Percentiles rank a stretch among this genome's conserved stretches.
Evolutionary conservation across 139 green algal species (phyloP).

Genomic region (Chlorella sp.): DNA sequence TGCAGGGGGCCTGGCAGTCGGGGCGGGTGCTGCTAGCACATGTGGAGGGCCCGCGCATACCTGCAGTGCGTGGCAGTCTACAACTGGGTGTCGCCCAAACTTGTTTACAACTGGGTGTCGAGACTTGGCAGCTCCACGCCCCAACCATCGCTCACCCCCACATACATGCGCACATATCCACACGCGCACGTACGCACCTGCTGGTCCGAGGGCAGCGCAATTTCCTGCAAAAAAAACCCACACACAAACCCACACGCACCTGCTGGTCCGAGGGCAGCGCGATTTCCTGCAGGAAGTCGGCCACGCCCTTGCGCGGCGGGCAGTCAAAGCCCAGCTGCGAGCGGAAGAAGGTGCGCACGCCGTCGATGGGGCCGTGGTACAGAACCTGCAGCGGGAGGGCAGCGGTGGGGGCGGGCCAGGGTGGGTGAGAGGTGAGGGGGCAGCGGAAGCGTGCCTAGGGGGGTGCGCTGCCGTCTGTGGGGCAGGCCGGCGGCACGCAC

Average conservation of each 20-base stretch:
- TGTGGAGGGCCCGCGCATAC: too few species aligned
- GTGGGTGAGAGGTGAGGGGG: not conserved
- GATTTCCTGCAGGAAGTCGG: slow-evolving; percentile 81
- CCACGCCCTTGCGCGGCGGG: slow-evolving; percentile 63
- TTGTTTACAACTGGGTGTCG: too few species aligned
- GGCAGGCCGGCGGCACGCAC: too few species aligned
- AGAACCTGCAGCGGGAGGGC: not conserved
- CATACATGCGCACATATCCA: too few species aligned
- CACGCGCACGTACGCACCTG: not conserved
- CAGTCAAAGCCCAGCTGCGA: slow-evolving; percentile 69
- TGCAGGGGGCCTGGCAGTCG: too few species aligned
- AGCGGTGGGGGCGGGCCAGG: not conserved
- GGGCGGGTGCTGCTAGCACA: too few species aligned
- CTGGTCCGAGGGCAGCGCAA: slow-evolving; percentile 62
- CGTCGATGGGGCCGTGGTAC: slow-evolving; percentile 57
- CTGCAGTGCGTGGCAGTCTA: too few species aligned
- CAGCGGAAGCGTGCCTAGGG: too few species aligned
- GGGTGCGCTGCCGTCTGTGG: too few species aligned
- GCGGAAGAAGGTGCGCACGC: slow-evolving; percentile 66
- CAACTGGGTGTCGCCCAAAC: too few species aligned
- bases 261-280: slow-evolving; percentile 59
- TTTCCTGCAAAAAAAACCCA: slow-evolving; percentile 82
- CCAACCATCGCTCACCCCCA: too few species aligned
- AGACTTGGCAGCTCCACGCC: too few species aligned
- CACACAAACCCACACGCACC: not conserved